Evolutionary conservation across 495 filamentous ascomycete genomes (phyloP), one percentile per base, ranked within the genome.

Genomic region (Hyaloscypha finlandica): DNA sequence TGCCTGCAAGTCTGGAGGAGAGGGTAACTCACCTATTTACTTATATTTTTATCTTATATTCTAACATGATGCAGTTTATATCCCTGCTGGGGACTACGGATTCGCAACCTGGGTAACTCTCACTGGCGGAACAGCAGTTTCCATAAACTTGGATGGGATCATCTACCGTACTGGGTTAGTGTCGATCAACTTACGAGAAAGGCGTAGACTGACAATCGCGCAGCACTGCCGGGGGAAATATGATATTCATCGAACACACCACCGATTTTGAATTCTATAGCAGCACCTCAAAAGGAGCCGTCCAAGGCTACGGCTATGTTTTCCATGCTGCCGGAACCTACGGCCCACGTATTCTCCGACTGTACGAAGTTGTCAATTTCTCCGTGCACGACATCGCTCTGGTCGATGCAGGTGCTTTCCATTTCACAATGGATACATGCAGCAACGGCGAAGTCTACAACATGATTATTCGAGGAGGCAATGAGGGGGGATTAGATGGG

Each of bases 291-390:
- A 66, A 77, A 48, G 83, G 83, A 58, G 82, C 84, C 1, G 77
- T 85, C 19, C 82, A 86, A 69, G 83, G 84, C 9, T 75, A 77
- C 22, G 83, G 84, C 1, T 85, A 85, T 68, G 68, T 78, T 65
- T 78, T 77, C 33, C 74, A 70, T 20, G 63, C 37, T 25, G 77
- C 35, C 6, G 35, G 12, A 37, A 37, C 35, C 35, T 69, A 72
- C 52, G 53, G 65, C 2, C 51, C 63, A 33, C 55, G 51, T 4
- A 70, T 83, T 51, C 65, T 83, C 25, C 75, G 80, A 29, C 64
- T 86, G 51, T 77, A 75, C 54, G 71, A 77, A 16, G 78, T 80
- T 8, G 69, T 69, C 1, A 74, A 81, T 63, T 85, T 85, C 68
- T 82, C 80, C 8, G 74, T 85, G 53, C 83, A 85, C 58, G 82